Evolutionary conservation across 2,329 filamentous ascomycete genomes (phyloP).

Genomic region (Neophaeococcomyces aloes): DNA sequence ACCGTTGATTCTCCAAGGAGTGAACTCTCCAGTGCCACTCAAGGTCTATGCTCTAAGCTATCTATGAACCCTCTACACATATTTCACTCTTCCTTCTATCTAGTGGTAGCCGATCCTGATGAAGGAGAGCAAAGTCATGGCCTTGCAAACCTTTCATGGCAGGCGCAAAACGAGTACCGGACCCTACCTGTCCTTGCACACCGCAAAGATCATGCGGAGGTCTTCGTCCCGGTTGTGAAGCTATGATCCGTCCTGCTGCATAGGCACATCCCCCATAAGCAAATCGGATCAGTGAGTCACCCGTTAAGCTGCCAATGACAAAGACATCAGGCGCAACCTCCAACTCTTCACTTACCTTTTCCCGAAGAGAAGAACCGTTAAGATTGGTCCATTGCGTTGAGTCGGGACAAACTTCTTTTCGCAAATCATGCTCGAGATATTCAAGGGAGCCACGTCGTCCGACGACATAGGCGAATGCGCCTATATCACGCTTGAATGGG

Average conservation of each 20-base stretch:
- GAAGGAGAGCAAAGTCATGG: background rate
- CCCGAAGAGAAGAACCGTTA: slow-evolving; percentile 35
- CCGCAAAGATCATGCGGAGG: background rate
- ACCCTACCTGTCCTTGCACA: background rate
- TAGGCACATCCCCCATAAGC: slow-evolving; percentile 50
- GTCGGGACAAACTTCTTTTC: slow-evolving; percentile 36
- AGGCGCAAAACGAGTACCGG: background rate
- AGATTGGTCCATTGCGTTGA: slow-evolving; percentile 6
- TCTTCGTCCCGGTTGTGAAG: slow-evolving; percentile 5
- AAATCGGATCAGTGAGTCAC: slow-evolving; percentile 51
- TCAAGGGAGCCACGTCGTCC: slow-evolving; percentile 45
- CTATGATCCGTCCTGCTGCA: slow-evolving; percentile 43
- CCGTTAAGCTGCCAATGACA: slow-evolving; percentile 49
- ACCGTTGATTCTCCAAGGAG: background rate
- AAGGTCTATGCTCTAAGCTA: background rate
- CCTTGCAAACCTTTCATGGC: slow-evolving; percentile 7
- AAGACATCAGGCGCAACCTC: slow-evolving; percentile 46
- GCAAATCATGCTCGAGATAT: slow-evolving; percentile 40
- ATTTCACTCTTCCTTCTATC: slow-evolving; percentile 8
- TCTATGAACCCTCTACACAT: slow-evolving; percentile 4
- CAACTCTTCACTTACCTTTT: slow-evolving; percentile 41
- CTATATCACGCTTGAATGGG: slow-evolving; percentile 36
- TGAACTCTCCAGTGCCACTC: background rate
- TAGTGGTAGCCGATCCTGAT: background rate
- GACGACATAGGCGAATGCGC: slow-evolving; percentile 45